Evolutionary conservation across 805 yeast species (phyloP).

Genomic region (Saccharomycopsis olivae): DNA sequence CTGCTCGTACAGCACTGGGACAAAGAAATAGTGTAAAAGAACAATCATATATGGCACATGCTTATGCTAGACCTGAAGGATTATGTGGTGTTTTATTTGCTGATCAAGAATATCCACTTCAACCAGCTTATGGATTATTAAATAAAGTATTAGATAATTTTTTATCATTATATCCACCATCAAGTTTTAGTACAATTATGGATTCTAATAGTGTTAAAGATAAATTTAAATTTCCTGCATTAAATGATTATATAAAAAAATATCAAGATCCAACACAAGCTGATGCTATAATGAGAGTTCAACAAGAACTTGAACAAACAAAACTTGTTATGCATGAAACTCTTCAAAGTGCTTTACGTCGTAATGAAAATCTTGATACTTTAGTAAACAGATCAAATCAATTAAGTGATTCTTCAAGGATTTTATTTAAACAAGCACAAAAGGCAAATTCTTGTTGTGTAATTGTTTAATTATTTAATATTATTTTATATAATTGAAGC

Average conservation of each 20-base stretch:
- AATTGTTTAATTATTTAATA: slow-evolving; percentile 44
- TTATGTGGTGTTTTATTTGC: slow-evolving; percentile 84
- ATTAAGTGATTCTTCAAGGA: slow-evolving; percentile 73
- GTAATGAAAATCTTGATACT: slow-evolving; percentile 93
- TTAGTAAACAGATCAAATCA: slow-evolving; percentile 95
- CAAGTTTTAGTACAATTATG: slow-evolving; percentile 32
- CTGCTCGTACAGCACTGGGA: slow-evolving; percentile 78
- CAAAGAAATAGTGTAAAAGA: slow-evolving; percentile 94
- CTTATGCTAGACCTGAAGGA: slow-evolving; percentile 83
- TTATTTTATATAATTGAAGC: no score
- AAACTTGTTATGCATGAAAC: slow-evolving; percentile 94
- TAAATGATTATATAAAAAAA: slow-evolving; percentile 61
- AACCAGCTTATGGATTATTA: slow-evolving; percentile 90
- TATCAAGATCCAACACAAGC: slow-evolving; percentile 98
- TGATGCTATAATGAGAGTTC: slow-evolving; percentile 93
- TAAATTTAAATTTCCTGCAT: slow-evolving; percentile 40
- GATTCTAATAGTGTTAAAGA: slow-evolving; percentile 25
- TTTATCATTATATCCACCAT: slow-evolving; percentile 66
- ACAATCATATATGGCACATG: slow-evolving; percentile 77
- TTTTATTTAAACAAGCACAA: slow-evolving; percentile 96
- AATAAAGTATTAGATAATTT: slow-evolving; percentile 90
- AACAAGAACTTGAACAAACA: slow-evolving; percentile 95
- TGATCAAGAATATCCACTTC: slow-evolving; percentile 91
- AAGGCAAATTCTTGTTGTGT: slow-evolving; percentile 87
- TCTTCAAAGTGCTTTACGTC: slow-evolving; percentile 83